phyloP scores from a whole-genome alignment of 2,329 filamentous ascomycete genomes.

The Camptophora hylomeconis region DNA sequence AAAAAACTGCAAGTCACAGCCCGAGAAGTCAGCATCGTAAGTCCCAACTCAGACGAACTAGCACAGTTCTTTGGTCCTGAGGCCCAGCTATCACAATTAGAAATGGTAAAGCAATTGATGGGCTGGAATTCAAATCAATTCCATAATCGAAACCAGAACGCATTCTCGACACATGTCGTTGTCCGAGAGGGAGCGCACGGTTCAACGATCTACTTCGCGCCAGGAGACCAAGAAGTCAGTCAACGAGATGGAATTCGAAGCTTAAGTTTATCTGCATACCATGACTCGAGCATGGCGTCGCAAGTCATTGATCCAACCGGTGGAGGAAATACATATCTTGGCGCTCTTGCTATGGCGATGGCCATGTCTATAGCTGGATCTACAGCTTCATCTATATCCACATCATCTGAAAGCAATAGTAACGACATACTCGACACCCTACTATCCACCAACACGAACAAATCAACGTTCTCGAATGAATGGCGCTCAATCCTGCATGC shows the following conservation, averaged over 20 bases:
- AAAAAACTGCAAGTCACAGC: slow-evolving; percentile 40
- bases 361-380: slow-evolving; percentile 23
- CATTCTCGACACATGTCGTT: slow-evolving; percentile 18
- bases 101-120: slow-evolving; percentile 25
- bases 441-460: not conserved
- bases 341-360: slow-evolving; percentile 44
- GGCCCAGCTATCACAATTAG: slow-evolving; percentile 16
- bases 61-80: slow-evolving; percentile 58
- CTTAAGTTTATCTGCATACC: slow-evolving; percentile 68
- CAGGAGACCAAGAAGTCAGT: not conserved
- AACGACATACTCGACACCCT: not conserved
- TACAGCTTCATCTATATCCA: not conserved
- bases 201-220: slow-evolving; percentile 35
- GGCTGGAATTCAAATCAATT: slow-evolving; percentile 13
- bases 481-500: slow-evolving; percentile 48
- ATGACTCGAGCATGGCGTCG: slow-evolving; percentile 29
- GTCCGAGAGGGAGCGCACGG: slow-evolving; percentile 51
- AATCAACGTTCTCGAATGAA: not conserved
- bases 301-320: slow-evolving; percentile 81
- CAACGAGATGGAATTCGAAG: slow-evolving; percentile 4
- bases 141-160: not conserved
- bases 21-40: slow-evolving; percentile 45
- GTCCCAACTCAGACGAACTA: slow-evolving; percentile 83
- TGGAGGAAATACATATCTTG: slow-evolving; percentile 81
- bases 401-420: slow-evolving; percentile 6